Percentiles rank a stretch among this genome's conserved stretches.
Evolutionary conservation across 2,329 filamentous ascomycete genomes (phyloP).

Genomic region (Lasiodiplodia citricola): DNA sequence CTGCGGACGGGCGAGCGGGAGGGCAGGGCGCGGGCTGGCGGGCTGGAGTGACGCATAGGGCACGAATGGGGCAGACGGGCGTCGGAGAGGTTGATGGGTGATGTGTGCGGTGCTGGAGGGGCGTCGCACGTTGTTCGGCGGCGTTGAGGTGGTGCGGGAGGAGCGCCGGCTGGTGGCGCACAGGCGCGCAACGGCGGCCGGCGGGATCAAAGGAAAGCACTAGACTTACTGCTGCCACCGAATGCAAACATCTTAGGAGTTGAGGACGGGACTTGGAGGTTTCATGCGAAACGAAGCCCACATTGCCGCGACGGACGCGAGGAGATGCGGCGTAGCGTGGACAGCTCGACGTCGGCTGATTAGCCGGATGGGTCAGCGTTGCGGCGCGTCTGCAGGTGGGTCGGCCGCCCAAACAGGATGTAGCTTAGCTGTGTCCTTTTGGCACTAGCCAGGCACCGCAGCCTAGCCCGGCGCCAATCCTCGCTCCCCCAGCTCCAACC

Average conservation of each 20-base stretch:
- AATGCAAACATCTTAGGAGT: constrained; percentile 41
- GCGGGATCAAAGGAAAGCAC: constrained; percentile 14
- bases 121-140: background rate
- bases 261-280: constrained; percentile 9
- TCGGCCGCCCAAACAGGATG: background rate
- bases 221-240: constrained; percentile 39
- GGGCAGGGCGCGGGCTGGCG: background rate
- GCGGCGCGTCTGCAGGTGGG: background rate
- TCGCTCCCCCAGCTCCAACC: background rate
- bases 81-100: background rate
- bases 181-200: constrained; percentile 4
- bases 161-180: constrained; percentile 1
- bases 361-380: constrained; percentile 8
- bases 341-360: constrained; percentile 25
- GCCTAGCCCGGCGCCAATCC: background rate
- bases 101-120: background rate
- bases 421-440: background rate
- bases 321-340: constrained; percentile 14
- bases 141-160: background rate
- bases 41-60: constrained; percentile 1
- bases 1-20: background rate
- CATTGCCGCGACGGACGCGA: constrained; percentile 21
- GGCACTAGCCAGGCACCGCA: background rate
- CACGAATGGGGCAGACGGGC: constrained; percentile 6
- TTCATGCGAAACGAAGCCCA: constrained; percentile 24